Evolutionary conservation across 2,329 filamentous ascomycete genomes (phyloP).

Genomic region (Xylaria sp.): DNA sequence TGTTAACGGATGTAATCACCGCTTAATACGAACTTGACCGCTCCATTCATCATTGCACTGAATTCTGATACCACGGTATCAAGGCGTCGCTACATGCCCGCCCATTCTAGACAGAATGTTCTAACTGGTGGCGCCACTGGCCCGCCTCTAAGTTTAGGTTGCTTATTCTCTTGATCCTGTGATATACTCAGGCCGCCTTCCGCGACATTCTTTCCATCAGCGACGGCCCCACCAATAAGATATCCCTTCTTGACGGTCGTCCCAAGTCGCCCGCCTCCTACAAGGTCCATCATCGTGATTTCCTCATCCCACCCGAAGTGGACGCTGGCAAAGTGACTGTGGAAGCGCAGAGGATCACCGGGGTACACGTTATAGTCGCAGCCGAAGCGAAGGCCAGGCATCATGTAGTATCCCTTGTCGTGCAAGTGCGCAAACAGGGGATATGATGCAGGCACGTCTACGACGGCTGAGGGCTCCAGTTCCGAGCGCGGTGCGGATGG

Average conservation of each 20-base stretch:
- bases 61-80: neutral
- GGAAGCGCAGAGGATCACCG: slow-evolving; percentile 92
- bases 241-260: slow-evolving; percentile 98
- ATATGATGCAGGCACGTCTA: slow-evolving; percentile 65
- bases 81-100: slow-evolving; percentile 41
- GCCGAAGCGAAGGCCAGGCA: slow-evolving; percentile 92
- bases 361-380: slow-evolving; percentile 96
- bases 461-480: slow-evolving; percentile 24
- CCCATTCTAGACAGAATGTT: slow-evolving; percentile 45
- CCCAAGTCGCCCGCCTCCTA: slow-evolving; percentile 86
- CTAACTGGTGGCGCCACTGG: slow-evolving; percentile 36
- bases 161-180: neutral
- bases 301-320: slow-evolving; percentile 88
- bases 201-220: neutral
- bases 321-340: slow-evolving; percentile 93
- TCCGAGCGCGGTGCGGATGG: slow-evolving; percentile 11
- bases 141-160: neutral
- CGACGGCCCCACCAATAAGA: slow-evolving; percentile 75
- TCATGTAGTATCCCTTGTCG: slow-evolving; percentile 82
- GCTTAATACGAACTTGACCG: neutral
- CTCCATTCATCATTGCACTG: neutral
- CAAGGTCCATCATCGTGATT: slow-evolving; percentile 84
- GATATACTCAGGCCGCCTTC: neutral
- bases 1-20: neutral
- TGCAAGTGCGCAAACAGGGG: slow-evolving; percentile 86